Base-by-base conservation (phyloP, 495 filamentous ascomycete genomes). In the Aspergillus homomorphus region DNA sequence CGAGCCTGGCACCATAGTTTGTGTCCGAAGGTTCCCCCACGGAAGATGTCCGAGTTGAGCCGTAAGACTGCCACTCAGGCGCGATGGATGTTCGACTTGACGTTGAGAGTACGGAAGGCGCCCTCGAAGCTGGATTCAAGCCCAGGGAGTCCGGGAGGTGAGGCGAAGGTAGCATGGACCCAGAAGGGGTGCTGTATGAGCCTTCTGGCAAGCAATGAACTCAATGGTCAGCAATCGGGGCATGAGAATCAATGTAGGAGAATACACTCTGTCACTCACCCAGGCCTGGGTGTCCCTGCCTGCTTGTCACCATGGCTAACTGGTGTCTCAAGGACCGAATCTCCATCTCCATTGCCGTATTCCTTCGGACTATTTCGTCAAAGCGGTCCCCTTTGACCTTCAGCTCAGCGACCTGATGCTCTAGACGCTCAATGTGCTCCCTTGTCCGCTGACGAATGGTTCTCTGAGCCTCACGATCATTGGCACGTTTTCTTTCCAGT, bases 381-480 rank as follows among this genome's bases (percentile, higher is more conserved):
- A 78, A 75, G 65, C 63, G 74, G 56, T 84, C 78, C 22, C 68
- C 70, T 46, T 74, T 75, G 41, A 69, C 66, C 45, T 64, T 78
- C 57, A 84, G 76, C 53, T 83, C 80, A 7, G 70, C 71, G 9
- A 85, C 73, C 58, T 79, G 75, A 19, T 68, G 66, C 62, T 84
- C 78, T 10, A 85, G 70, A 16, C 66, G 68, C 44, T 85, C 82
- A 56, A 85, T 85, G 62, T 82, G 81, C 52, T 82, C 80, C 53
- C 81, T 84, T 26, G 80, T 85, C 49, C 83, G 69, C 58, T 83
- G 80, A 19, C 83, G 80, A 58, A 84, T 87, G n/a, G 80, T 81
- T 57, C 82, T 74, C 60, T 87, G 84, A 26, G 84, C 83, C 62
- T 87, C 84, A 46, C 84, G 80, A 60, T 87, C 84, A 66, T 85